A percentile compares a stretch with the other conserved stretches of the same genome.
phyloP scores from a whole-genome alignment of 441 rosid species.

The Arabidopsis hybrid region DNA sequence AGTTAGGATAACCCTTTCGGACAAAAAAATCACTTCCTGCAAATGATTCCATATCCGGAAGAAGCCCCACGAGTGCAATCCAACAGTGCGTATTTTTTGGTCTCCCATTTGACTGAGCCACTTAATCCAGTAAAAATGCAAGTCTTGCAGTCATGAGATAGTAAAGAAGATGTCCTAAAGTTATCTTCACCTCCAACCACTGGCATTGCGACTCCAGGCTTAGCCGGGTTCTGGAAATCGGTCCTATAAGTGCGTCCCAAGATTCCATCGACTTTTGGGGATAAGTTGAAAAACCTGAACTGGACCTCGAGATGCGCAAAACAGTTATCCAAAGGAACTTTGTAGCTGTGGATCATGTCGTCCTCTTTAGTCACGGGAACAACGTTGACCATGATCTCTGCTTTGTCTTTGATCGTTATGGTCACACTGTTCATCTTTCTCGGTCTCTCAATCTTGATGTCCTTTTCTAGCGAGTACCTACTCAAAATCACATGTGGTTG shows the following conservation, averaged over 20 bases:
- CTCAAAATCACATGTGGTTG: background rate
- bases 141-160: constrained; percentile 54
- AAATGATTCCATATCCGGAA: constrained; percentile 61
- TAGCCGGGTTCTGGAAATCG: constrained; percentile 65
- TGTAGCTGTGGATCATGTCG: constrained; percentile 65
- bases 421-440: constrained; percentile 59
- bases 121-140: constrained; percentile 53
- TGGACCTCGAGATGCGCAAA: constrained; percentile 77
- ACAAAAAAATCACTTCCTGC: constrained; percentile 46
- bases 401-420: constrained; percentile 54
- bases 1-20: background rate
- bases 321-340: constrained; percentile 62
- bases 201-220: constrained; percentile 79
- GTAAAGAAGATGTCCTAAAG: constrained; percentile 59
- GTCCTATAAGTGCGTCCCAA: constrained; percentile 74
- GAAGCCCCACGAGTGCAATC: constrained; percentile 56
- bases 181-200: constrained; percentile 68
- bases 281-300: constrained; percentile 62
- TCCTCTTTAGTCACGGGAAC: constrained; percentile 85
- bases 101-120: constrained; percentile 15
- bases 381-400: constrained; percentile 65
- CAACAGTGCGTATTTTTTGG: constrained; percentile 46
- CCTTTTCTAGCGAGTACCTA: constrained; percentile 48
- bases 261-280: constrained; percentile 67
- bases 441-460: constrained; percentile 62